Conservation (phyloP, 805 yeast species). For the Candida methanosorbosa region DNA sequence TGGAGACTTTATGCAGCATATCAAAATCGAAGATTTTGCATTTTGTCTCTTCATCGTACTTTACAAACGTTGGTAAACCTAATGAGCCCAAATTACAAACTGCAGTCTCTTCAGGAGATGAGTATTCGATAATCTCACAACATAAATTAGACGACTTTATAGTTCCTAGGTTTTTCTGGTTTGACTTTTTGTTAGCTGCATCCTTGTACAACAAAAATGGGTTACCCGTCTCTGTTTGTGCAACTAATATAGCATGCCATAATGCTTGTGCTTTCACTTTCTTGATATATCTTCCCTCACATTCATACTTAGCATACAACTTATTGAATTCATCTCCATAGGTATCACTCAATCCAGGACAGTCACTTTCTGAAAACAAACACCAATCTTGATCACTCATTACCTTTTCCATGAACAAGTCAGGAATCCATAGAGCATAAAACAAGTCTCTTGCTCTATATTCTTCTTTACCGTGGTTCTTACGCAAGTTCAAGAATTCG, state of each 20-base stretch:
- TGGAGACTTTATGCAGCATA: conserved; percentile 65
- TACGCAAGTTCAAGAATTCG: conserved; percentile 77
- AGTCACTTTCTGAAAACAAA: conserved; percentile 80
- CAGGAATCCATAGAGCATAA: conserved; percentile 92
- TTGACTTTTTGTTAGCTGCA: conserved; percentile 77
- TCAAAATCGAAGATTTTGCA: conserved; percentile 77
- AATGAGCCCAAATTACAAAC: conserved; percentile 92
- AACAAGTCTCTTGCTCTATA: conserved; percentile 87
- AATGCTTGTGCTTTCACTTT: conserved; percentile 79
- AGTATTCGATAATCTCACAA: conserved; percentile 89
- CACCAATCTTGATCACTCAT: conserved; percentile 77
- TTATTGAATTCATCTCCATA: conserved; percentile 79
- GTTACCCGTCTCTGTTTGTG: conserved; percentile 94
- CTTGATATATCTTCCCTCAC: conserved; percentile 53
- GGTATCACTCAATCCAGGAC: conserved; percentile 75
- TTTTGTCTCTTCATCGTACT: conserved; percentile 27
- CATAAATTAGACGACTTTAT: conserved; percentile 92
- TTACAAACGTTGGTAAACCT: conserved; percentile 76
- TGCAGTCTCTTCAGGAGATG: conserved; percentile 87
- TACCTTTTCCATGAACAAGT: conserved; percentile 87
- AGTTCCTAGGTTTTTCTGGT: conserved; percentile 86
- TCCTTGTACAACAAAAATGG: conserved; percentile 95
- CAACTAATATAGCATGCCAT: conserved; percentile 82
- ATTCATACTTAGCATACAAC: conserved; percentile 66
- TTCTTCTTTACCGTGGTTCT: conserved; percentile 95